Percentiles rank a stretch among this genome's conserved stretches.
Conservation (phyloP, 805 yeast species). For the Torulaspora quercuum region DNA sequence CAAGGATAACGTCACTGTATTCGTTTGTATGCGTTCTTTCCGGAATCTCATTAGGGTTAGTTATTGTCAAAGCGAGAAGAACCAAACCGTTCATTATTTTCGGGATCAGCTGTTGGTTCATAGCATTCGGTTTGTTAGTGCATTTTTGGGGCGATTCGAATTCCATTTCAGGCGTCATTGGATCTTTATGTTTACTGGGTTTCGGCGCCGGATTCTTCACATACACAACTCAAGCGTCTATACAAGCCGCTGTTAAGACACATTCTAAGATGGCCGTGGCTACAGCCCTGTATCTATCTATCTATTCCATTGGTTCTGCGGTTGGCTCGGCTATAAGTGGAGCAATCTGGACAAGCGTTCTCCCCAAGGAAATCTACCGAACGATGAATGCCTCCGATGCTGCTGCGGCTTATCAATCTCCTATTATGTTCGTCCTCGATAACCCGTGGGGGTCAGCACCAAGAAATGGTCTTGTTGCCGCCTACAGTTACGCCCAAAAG, state of each 20-base stretch:
- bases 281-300: slow-evolving; percentile 52
- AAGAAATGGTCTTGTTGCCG: slow-evolving; percentile 48
- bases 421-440: slow-evolving; percentile 44
- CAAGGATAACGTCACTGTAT: slow-evolving; percentile 57
- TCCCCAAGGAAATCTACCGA: slow-evolving; percentile 42
- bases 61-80: slow-evolving; percentile 48
- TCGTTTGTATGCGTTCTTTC: slow-evolving; percentile 65
- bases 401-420: slow-evolving; percentile 45
- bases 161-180: slow-evolving; percentile 57
- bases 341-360: slow-evolving; percentile 64
- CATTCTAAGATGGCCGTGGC: slow-evolving; percentile 66
- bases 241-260: slow-evolving; percentile 49
- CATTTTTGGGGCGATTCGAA: slow-evolving; percentile 50
- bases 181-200: slow-evolving; percentile 62
- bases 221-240: slow-evolving; percentile 60
- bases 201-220: slow-evolving; percentile 74
- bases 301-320: slow-evolving; percentile 61
- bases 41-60: slow-evolving; percentile 57
- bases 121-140: slow-evolving; percentile 57
- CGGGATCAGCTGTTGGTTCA: slow-evolving; percentile 57
- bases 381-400: slow-evolving; percentile 40
- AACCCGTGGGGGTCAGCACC: slow-evolving; percentile 57
- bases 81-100: slow-evolving; percentile 59
- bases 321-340: slow-evolving; percentile 63
- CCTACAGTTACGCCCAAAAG: slow-evolving; percentile 54